Evolutionary conservation across 306 rosid species (phyloP).

Genomic region (Canavalia ensiformis): DNA sequence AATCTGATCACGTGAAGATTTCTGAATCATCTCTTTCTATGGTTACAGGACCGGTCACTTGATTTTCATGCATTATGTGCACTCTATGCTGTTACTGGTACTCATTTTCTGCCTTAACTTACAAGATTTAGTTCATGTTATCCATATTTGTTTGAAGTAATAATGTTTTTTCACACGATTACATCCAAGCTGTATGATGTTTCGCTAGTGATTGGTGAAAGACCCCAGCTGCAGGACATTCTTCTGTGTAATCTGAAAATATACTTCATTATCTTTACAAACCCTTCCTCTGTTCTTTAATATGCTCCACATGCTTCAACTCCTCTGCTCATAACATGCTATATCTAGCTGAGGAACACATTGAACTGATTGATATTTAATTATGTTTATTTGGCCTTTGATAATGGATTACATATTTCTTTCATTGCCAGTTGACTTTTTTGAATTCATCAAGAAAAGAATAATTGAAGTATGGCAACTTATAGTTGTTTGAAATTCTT

Average conservation of each 20-base stretch:
- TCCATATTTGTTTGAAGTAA: conserved; percentile 23
- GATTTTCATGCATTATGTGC: conserved; percentile 99
- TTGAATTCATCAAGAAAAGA: background rate
- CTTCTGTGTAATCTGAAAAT: conserved; percentile 1
- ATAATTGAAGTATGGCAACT: background rate
- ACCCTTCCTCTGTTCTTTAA: background rate
- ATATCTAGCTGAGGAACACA: background rate
- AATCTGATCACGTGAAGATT: conserved; percentile 46
- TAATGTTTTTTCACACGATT: background rate
- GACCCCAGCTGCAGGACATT: conserved; percentile 17
- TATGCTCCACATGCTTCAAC: background rate
- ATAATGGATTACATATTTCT: background rate
- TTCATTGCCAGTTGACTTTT: background rate
- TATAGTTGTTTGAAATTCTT: background rate
- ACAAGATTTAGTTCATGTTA: conserved; percentile 38
- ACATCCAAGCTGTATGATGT: conserved; percentile 15
- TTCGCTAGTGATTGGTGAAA: conserved; percentile 37
- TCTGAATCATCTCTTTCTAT: conserved; percentile 55
- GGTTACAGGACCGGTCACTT: conserved; percentile 95
- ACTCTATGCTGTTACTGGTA: conserved; percentile 95
- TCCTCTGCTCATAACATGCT: background rate
- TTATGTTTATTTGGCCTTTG: background rate
- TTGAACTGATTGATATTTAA: conserved; percentile 19
- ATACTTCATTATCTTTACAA: conserved; percentile 27
- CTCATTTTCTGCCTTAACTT: conserved; percentile 55